Evolutionary conservation across 2,329 filamentous ascomycete species (phyloP).

Genomic region (Colletotrichum sp.): DNA sequence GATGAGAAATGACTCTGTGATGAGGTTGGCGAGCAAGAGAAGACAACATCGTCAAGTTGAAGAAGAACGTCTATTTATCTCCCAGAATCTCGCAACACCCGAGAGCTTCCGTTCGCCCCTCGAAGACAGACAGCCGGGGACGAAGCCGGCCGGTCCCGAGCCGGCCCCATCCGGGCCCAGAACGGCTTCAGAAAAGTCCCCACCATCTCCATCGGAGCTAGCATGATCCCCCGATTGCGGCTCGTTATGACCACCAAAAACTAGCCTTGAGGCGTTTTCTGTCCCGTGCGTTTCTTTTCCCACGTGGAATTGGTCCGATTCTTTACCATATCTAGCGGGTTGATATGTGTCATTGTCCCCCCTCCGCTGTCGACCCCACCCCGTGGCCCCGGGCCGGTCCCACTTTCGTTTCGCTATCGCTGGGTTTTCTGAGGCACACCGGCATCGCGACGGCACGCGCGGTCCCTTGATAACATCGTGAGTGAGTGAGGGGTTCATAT

Average conservation of each 20-base stretch:
- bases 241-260: background rate
- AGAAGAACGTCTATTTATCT: slow-evolving; percentile 11
- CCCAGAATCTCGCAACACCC: background rate
- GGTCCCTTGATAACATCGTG: background rate
- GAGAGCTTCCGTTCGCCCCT: background rate
- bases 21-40: background rate
- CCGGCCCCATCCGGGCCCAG: slow-evolving; percentile 18
- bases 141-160: slow-evolving; percentile 14
- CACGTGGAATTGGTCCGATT: background rate
- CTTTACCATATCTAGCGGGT: background rate
- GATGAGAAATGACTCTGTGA: background rate
- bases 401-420: background rate
- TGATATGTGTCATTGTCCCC: slow-evolving; percentile 12
- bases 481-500: slow-evolving; percentile 1
- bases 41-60: background rate
- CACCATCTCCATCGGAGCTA: slow-evolving; percentile 3
- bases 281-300: background rate
- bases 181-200: background rate
- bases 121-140: background rate
- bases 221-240: slow-evolving; percentile 4
- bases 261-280: background rate
- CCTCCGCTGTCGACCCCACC: background rate
- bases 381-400: slow-evolving; percentile 17
- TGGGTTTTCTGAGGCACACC: slow-evolving; percentile 2
- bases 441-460: background rate